Evolutionary conservation across 202 grass and related monocot genomes (phyloP), one percentile per base, ranked within the genome.

Genomic region (Musa balbisiana): DNA sequence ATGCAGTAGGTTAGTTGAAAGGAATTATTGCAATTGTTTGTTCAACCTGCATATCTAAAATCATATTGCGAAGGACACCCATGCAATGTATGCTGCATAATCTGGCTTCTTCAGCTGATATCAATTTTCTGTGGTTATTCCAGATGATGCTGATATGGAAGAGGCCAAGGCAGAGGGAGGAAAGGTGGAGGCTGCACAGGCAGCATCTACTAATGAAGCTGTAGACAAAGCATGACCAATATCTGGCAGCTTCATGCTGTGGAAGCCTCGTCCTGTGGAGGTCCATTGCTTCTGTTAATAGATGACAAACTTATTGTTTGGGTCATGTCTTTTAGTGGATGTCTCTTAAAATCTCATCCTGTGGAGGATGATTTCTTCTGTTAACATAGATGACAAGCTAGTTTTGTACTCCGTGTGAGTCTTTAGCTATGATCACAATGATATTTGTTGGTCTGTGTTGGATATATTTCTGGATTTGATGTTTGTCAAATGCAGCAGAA

Each of bases 91-190:
- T 82, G 49, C 15, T 63, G 11, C 54, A 43, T 52, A 53, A 62
- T 20, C 26, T 66, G 43, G 19, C 0, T 59, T 71, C 2, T 78
- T 16, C 33, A 33, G 15, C 11, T 50, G 55, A 15, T 27, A 64
- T 29, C 64, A 19, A 66, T 29, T 43, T 2, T 14, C 12, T 80
- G 2, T 58, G 20, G 26, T 62, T 13, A 3, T 43, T 71, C 0
- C 65, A 72, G 73, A 22, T 10, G 55, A 58, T 62, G 53, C 59
- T 10, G 73, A 83, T 62, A 64, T 15, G 3, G 73, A 19, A 64
- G 81, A 83, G 33, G 12, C 65, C 73, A 71, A 82, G 20, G 29
- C 11, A 49, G 78, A 19, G 16, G 55, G 25, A 52, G 49, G 13
- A 27, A 58, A 52, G 53, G 23, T 17, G 52, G 50, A 69, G 81